Conservation (phyloP, 2,329 filamentous ascomycete species). For the Coniella lustricola region DNA sequence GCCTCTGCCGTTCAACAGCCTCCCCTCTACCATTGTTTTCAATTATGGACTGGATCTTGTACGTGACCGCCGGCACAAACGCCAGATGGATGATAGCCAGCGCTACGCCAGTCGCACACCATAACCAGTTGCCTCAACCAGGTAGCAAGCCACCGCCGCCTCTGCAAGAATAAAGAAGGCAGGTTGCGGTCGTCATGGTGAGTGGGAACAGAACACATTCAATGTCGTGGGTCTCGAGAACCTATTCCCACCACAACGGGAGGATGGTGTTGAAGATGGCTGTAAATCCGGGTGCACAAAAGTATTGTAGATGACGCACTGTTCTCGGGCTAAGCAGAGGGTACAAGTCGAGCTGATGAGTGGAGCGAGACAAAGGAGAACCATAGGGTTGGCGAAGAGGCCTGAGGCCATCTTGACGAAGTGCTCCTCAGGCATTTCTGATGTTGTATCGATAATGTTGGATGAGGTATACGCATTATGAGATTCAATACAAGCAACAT, state of each 20-base stretch:
- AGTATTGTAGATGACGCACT: conserved; percentile 14
- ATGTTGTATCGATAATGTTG: too few relatives aligned
- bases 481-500: too few relatives aligned
- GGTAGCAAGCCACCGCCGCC: conserved; percentile 4
- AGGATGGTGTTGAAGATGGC: conserved; percentile 17
- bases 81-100: conserved; percentile 25
- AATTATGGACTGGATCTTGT: conserved; percentile 21
- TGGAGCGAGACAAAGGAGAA: conserved; percentile 23
- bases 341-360: conserved; percentile 25
- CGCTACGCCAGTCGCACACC: conserved; percentile 25
- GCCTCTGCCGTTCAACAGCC: conserved; percentile 18
- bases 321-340: conserved; percentile 23
- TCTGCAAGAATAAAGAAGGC: conserved; percentile 22
- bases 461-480: too few relatives aligned
- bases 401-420: conserved; percentile 20
- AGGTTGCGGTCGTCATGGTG: conserved; percentile 22
- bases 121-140: conserved; percentile 18
- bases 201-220: conserved; percentile 21
- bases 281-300: conserved; percentile 11
- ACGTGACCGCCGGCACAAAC: conserved; percentile 26
- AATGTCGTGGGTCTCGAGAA: conserved; percentile 19
- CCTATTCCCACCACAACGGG: conserved; percentile 21
- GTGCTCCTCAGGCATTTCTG: too few relatives aligned
- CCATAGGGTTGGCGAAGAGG: conserved; percentile 16
- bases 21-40: conserved; percentile 21